These are phyloP conservation scores for Epichloe typhina DNA, from an alignment of 2,329 filamentous ascomycete genomes.

Conservation along the genomic window DNA sequence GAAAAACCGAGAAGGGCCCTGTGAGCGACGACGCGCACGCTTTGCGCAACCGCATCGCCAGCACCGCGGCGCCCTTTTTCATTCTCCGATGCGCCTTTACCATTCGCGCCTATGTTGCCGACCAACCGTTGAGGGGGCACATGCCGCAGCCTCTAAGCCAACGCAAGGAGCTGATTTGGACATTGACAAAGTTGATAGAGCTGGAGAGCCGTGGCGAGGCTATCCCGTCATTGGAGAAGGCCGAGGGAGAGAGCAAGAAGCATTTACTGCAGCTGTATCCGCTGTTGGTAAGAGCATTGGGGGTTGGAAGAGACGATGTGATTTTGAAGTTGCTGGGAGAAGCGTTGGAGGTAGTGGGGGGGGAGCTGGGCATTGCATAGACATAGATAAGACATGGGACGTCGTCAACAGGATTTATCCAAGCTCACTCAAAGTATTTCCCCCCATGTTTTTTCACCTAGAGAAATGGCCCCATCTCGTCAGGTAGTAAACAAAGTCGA, in stretches of 20 bases:
- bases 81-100: constrained; percentile 70
- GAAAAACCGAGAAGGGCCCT: not conserved
- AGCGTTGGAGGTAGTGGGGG: constrained; percentile 51
- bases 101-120: constrained; percentile 74
- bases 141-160: constrained; percentile 82
- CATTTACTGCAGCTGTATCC: constrained; percentile 76
- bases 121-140: constrained; percentile 76
- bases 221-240: constrained; percentile 41
- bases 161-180: constrained; percentile 61
- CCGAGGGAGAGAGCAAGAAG: constrained; percentile 48
- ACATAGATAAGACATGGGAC: no score
- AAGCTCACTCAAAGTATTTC: no score
- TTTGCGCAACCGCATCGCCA: constrained; percentile 49
- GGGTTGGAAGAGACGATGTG: constrained; percentile 43
- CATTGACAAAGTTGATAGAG: constrained; percentile 52
- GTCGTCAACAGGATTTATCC: no score
- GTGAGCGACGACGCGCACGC: constrained; percentile 12
- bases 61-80: constrained; percentile 65
- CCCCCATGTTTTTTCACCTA: not conserved
- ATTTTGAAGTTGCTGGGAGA: constrained; percentile 43
- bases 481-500: no score
- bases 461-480: no score
- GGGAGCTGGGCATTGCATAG: constrained; percentile 23
- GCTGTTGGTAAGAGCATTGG: constrained; percentile 52
- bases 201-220: constrained; percentile 58